phyloP scores from a whole-genome alignment of 116 monocot genomes.

The Iris pallida region DNA sequence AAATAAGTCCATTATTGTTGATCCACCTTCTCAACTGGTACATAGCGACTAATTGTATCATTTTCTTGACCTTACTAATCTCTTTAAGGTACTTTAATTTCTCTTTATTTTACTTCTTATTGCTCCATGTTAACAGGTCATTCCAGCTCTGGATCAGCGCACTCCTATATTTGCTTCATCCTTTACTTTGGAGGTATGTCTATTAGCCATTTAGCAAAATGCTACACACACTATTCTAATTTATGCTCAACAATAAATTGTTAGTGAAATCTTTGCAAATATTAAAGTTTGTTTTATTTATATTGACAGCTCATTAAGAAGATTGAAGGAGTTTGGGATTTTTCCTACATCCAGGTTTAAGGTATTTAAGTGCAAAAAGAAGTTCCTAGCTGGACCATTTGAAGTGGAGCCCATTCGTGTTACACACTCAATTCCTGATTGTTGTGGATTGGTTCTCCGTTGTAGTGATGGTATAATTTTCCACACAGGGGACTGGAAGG shows the following conservation, averaged over 20 bases:
- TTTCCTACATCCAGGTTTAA: conserved; percentile 88
- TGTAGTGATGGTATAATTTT: conserved; percentile 93
- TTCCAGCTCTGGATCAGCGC: conserved; percentile 88
- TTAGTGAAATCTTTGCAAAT: no score
- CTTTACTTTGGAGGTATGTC: conserved; percentile 94
- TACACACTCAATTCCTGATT: conserved; percentile 99
- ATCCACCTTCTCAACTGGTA: no score
- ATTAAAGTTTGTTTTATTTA: not conserved
- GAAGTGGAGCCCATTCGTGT: conserved; percentile 99
- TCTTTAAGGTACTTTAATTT: not conserved
- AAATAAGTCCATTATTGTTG: no score
- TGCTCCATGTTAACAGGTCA: conserved; percentile 54
- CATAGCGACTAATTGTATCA: no score
- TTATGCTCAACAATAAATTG: not conserved
- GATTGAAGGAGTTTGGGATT: conserved; percentile 95
- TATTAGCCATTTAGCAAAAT: not conserved
- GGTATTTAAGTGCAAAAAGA: conserved; percentile 62
- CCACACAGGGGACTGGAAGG: conserved; percentile 99
- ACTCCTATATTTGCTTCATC: conserved; percentile 95
- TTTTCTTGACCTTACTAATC: not conserved
- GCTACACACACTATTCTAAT: not conserved
- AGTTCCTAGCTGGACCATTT: conserved; percentile 92
- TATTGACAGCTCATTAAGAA: conserved; percentile 85
- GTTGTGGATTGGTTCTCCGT: conserved; percentile 93
- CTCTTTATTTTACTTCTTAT: not conserved